These are phyloP conservation scores for Cylindrotheca closterium DNA, from an alignment of 108 stramenopile species.

Conservation along the genomic window DNA sequence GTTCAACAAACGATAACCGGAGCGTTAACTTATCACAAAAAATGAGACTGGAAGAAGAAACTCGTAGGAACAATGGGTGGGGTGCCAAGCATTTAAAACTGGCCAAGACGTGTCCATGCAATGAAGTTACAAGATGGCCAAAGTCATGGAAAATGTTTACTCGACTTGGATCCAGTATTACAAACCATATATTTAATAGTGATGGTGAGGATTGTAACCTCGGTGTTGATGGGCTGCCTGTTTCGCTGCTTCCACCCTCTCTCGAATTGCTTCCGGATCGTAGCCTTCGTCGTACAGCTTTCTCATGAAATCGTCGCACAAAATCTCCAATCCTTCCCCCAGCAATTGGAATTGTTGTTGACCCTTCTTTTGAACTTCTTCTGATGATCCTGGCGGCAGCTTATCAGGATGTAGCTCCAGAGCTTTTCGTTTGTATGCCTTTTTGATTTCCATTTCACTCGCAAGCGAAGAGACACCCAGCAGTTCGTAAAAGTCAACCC, in stretches of 20 bases:
- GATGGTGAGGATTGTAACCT: not conserved
- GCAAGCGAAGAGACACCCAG: conserved; percentile 36
- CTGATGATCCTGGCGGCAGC: conserved; percentile 15
- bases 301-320: conserved; percentile 42
- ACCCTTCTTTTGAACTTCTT: conserved; percentile 22
- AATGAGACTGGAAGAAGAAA: too few relatives aligned
- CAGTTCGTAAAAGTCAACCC: conserved; percentile 48
- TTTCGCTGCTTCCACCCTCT: conserved; percentile 48
- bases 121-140: too few relatives aligned
- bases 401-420: conserved; percentile 55
- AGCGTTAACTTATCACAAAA: too few relatives aligned
- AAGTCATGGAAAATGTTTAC: too few relatives aligned
- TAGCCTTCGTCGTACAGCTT: conserved; percentile 61
- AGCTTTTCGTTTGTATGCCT: conserved; percentile 46
- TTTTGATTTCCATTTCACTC: conserved; percentile 59
- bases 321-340: conserved; percentile 57
- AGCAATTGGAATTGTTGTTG: conserved; percentile 36
- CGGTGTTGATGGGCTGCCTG: conserved; percentile 38
- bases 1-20: too few relatives aligned
- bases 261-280: conserved; percentile 50
- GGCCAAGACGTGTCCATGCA: too few relatives aligned
- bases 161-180: too few relatives aligned
- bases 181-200: too few relatives aligned
- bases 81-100: too few relatives aligned
- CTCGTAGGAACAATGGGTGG: too few relatives aligned